phyloP scores from a whole-genome alignment of 2,329 filamentous ascomycete genomes.

The Penicillium paneum region DNA sequence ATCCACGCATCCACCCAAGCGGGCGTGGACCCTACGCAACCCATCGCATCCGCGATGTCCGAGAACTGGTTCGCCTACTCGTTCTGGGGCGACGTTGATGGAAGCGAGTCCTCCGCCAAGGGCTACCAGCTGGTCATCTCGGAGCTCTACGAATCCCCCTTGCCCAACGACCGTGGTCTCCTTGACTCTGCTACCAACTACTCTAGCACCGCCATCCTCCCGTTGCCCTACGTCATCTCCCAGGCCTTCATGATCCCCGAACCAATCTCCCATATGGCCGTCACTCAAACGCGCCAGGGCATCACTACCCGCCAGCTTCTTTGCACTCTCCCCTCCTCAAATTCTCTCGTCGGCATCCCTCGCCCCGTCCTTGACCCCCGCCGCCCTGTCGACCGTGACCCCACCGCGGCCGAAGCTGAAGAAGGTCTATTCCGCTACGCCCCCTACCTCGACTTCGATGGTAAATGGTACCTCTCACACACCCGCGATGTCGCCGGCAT shows the following conservation, averaged over 20 bases:
- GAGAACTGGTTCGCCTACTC: constrained; percentile 97
- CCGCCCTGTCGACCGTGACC: constrained; percentile 79
- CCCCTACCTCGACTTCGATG: constrained; percentile 77
- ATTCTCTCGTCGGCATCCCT: constrained; percentile 75
- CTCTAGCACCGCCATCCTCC: constrained; percentile 60
- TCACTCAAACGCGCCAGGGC: constrained; percentile 87
- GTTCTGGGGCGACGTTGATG: constrained; percentile 57
- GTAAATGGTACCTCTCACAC: constrained; percentile 76
- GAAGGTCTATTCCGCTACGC: constrained; percentile 78
- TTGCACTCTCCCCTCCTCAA: constrained; percentile 69
- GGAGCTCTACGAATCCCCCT: constrained; percentile 84
- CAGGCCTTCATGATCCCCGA: constrained; percentile 79
- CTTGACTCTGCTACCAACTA: constrained; percentile 68
- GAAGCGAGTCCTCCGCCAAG: constrained; percentile 55
- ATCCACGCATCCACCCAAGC: constrained; percentile 68
- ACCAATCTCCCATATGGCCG: constrained; percentile 73
- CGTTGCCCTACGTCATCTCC: constrained; percentile 70
- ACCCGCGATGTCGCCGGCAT: constrained; percentile 77
- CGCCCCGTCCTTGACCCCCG: constrained; percentile 78
- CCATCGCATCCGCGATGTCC: constrained; percentile 73
- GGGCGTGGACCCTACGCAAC: constrained; percentile 70
- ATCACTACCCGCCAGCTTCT: constrained; percentile 82
- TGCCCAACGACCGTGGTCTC: constrained; percentile 79
- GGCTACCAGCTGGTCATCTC: constrained; percentile 83
- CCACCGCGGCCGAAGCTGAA: constrained; percentile 72